These are phyloP conservation scores for Exophiala xenobiotica DNA, from an alignment of 2,329 filamentous ascomycete genomes.

Conservation along the genomic window DNA sequence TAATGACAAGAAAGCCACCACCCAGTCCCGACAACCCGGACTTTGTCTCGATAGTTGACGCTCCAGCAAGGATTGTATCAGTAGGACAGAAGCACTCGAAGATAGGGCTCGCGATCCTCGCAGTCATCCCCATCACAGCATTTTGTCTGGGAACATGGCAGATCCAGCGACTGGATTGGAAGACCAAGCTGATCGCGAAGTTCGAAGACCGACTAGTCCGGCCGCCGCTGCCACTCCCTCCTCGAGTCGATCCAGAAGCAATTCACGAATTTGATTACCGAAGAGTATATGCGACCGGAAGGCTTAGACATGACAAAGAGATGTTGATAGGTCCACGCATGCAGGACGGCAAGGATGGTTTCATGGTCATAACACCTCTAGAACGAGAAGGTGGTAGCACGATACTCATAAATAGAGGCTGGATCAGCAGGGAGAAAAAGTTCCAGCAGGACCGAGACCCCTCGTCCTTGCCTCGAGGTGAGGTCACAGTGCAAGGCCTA, in stretches of 20 bases:
- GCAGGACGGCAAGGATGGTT: slow-evolving; percentile 85
- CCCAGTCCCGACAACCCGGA: slow-evolving; percentile 65
- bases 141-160: slow-evolving; percentile 94
- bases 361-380: slow-evolving; percentile 85
- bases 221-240: slow-evolving; percentile 79
- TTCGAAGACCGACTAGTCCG: slow-evolving; percentile 89
- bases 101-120: slow-evolving; percentile 39
- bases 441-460: slow-evolving; percentile 60
- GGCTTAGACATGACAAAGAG: slow-evolving; percentile 81
- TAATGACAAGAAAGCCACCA: slow-evolving; percentile 11
- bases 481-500: slow-evolving; percentile 79
- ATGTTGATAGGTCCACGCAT: slow-evolving; percentile 94
- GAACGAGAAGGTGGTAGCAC: slow-evolving; percentile 68
- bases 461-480: slow-evolving; percentile 65
- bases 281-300: slow-evolving; percentile 72
- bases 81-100: slow-evolving; percentile 63
- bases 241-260: slow-evolving; percentile 75
- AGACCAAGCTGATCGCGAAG: slow-evolving; percentile 84
- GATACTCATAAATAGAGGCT: slow-evolving; percentile 84
- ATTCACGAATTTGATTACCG: slow-evolving; percentile 90
- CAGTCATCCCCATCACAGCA: slow-evolving; percentile 85
- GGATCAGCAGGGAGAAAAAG: slow-evolving; percentile 77
- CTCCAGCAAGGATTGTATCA: slow-evolving; percentile 76
- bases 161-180: slow-evolving; percentile 88
- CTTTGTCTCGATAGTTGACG: slow-evolving; percentile 85